phyloP scores from a whole-genome alignment of 352 stramenopile species.

The Phytopythium cucurbitacearum region DNA sequence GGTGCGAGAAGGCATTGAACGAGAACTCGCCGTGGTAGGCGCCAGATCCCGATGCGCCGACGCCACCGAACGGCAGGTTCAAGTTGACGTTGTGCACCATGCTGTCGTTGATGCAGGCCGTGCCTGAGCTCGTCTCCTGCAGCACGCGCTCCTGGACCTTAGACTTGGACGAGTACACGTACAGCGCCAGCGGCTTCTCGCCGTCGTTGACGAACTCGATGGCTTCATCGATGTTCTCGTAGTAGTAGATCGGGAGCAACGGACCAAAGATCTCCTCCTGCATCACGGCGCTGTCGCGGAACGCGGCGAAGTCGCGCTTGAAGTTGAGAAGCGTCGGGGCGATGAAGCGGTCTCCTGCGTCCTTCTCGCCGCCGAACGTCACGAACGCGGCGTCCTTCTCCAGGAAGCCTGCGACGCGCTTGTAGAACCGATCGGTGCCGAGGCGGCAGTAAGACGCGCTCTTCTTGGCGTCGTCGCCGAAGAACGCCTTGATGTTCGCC shows the following conservation, averaged over 20 bases:
- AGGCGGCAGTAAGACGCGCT: conserved; percentile 55
- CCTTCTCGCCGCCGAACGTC: conserved; percentile 47
- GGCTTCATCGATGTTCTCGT: conserved; percentile 34
- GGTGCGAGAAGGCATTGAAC: conserved; percentile 77
- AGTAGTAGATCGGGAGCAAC: conserved; percentile 90
- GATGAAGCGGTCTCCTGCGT: conserved; percentile 75
- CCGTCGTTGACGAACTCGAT: conserved; percentile 37
- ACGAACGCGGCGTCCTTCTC: conserved; percentile 53
- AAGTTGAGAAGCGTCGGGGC: conserved; percentile 89
- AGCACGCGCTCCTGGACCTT: conserved; percentile 26
- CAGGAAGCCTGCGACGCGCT: conserved; percentile 50
- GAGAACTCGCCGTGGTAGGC: conserved; percentile 78
- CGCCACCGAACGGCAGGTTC: conserved; percentile 76
- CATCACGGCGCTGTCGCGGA: conserved; percentile 64
- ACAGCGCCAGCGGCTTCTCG: conserved; percentile 83
- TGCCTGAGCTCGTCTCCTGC: conserved; percentile 44
- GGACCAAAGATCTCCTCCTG: conserved; percentile 96
- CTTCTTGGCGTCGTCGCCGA: conserved; percentile 43
- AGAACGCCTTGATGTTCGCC: conserved; percentile 41
- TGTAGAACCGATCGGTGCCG: conserved; percentile 53
- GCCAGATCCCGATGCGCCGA: conserved; percentile 79
- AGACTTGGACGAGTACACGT: conserved; percentile 68
- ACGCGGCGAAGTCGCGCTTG: conserved; percentile 50
- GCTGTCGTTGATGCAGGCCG: conserved; percentile 74
- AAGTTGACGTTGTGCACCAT: conserved; percentile 66